Percentiles rank a stretch among this genome's conserved stretches.
Evolutionary conservation across 306 rosid species (phyloP).

Genomic region (Crataegus laevigata): DNA sequence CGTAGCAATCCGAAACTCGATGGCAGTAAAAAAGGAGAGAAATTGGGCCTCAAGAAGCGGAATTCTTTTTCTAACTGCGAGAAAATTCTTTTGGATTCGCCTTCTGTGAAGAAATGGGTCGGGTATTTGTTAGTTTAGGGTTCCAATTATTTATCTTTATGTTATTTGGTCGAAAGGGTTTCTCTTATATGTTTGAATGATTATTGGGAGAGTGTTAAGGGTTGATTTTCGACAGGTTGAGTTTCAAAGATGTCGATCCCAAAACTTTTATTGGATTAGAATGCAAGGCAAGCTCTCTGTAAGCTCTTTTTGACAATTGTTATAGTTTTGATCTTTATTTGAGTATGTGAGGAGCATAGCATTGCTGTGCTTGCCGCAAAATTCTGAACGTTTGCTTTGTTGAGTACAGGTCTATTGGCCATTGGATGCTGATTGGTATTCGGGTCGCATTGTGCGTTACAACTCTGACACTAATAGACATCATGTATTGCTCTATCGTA

Average conservation of each 20-base stretch:
- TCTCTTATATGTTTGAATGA: neutral
- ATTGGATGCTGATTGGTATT: constrained; percentile 68
- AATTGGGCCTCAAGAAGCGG: constrained; percentile 31
- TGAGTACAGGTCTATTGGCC: constrained; percentile 90
- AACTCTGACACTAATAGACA: constrained; percentile 51
- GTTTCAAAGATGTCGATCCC: constrained; percentile 55
- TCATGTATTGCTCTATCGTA: constrained; percentile 43
- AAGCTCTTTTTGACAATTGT: constrained; percentile 10
- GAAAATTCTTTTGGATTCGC: constrained; percentile 36
- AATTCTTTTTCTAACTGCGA: constrained; percentile 31
- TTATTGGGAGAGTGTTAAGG: constrained; percentile 7
- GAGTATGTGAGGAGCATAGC: constrained; percentile 19
- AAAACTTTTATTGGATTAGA: constrained; percentile 66
- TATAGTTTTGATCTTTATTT: neutral
- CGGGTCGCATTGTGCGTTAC: constrained; percentile 56
- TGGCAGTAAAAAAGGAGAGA: constrained; percentile 9
- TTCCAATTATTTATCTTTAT: neutral
- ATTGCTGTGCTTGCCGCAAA: constrained; percentile 12
- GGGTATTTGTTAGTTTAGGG: constrained; percentile 28
- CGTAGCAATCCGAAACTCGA: constrained; percentile 27
- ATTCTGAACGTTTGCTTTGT: constrained; percentile 8
- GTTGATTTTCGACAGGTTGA: constrained; percentile 51
- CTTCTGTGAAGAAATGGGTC: constrained; percentile 67
- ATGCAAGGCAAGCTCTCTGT: constrained; percentile 78
- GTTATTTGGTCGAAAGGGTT: neutral